Base-by-base conservation (phyloP, 192 early-diverging fungal genomes). In the Backusella circina region DNA sequence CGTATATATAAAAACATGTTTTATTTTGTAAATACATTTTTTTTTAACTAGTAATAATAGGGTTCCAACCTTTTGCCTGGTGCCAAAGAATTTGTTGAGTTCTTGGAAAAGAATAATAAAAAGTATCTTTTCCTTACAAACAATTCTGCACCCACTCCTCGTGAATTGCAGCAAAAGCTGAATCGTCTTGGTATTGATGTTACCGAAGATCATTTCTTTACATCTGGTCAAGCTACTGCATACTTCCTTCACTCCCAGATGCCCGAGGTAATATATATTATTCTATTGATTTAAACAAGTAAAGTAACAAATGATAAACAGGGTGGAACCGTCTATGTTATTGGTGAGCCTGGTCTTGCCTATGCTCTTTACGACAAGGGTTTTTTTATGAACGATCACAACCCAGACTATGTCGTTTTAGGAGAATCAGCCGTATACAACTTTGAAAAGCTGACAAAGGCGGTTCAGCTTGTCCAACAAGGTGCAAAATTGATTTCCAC, bases 101-200 rank as follows among this genome's bases (percentile, higher is more conserved):
- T 84, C 79, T 75, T 90, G 65, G 36, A 80, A 16, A 65, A 51
- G 3, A 79, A 88, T 23, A 80, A 86, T 65, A 90, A 90, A 75
- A 78, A 86, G 66, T 90, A 85, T 67, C 74, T 90, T 18, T 90
- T 90, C 75, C 72, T 90, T 80, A 90, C 88, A 38, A 90, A 90
- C 80, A 88, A 88, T 77, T 86, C 84, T 41, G 84, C 87, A 9
- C 86, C 86, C 16, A 90, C 88, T 21, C 88, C 88, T 26, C 76
- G 83, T 71, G 88, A 90, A 76, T 80, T 90, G 18, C 80, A 85
- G 18, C 73, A 82, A 36, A 90, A 90, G 65, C 66, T 90, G 23
- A 30, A 67, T 7, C 79, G 86, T 26, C 76, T 90, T 1, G 88
- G 88, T 26, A 77, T 90, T 37, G 75, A 86, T 39, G 81, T 88